Conservation (phyloP, 352 stramenopile genomes). For the Phytophthora pinifolia region DNA sequence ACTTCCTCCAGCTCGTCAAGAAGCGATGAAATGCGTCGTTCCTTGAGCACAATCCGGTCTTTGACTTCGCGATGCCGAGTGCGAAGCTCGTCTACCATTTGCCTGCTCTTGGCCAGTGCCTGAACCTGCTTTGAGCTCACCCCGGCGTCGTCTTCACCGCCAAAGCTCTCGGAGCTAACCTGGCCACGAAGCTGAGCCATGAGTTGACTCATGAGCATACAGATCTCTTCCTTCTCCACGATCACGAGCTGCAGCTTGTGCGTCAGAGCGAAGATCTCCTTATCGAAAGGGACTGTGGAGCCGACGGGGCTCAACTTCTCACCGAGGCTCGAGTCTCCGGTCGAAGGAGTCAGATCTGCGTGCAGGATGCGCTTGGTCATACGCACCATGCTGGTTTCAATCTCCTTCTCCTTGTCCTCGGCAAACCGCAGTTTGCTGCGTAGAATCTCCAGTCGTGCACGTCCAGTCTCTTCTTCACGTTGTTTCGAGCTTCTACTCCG, state of each 20-base stretch:
- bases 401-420: constrained; percentile 69
- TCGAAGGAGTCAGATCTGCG: constrained; percentile 31
- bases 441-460: constrained; percentile 56
- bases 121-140: constrained; percentile 18
- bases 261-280: constrained; percentile 76
- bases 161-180: constrained; percentile 1
- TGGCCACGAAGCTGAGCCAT: constrained; percentile 42
- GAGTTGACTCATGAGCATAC: constrained; percentile 66
- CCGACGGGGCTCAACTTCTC: constrained; percentile 23
- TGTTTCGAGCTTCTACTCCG: constrained; percentile 29
- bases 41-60: constrained; percentile 55
- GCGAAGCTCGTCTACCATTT: constrained; percentile 44
- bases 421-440: constrained; percentile 58
- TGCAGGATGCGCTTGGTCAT: constrained; percentile 74
- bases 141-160: background rate
- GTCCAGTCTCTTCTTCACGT: constrained; percentile 45
- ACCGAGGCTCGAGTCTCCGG: constrained; percentile 18
- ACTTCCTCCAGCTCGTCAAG: constrained; percentile 63
- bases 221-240: constrained; percentile 75
- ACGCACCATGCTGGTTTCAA: constrained; percentile 66
- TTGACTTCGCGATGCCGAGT: constrained; percentile 44
- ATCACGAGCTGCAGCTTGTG: constrained; percentile 76
- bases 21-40: constrained; percentile 46
- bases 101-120: constrained; percentile 41
- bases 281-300: constrained; percentile 52